phyloP scores from a whole-genome alignment of 495 filamentous ascomycete genomes.

The Astrothelium subdiscretum region DNA sequence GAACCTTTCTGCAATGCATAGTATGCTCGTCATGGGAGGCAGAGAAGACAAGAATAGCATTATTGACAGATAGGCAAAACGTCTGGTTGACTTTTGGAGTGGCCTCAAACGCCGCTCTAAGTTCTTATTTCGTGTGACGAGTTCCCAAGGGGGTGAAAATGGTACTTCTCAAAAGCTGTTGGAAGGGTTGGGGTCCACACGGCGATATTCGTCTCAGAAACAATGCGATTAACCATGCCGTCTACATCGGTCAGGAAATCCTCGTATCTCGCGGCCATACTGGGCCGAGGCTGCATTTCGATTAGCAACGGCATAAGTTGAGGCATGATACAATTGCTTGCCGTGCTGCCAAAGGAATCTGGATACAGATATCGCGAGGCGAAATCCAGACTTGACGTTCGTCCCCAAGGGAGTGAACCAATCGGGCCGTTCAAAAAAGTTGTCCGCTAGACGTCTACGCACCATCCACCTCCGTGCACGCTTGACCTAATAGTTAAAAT shows the following conservation, averaged over 20 bases:
- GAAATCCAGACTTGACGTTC: neutral
- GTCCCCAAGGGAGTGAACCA: neutral
- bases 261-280: conserved; percentile 4
- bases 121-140: neutral
- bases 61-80: conserved; percentile 4
- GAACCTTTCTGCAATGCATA: neutral
- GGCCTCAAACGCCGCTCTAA: conserved; percentile 5
- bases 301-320: conserved; percentile 1
- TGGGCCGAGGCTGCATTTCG: conserved; percentile 2
- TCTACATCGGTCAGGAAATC: conserved; percentile 1
- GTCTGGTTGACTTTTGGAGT: conserved; percentile 4
- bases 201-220: conserved; percentile 2
- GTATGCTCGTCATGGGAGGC: conserved; percentile 1
- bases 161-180: conserved; percentile 8
- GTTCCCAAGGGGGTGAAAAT: conserved; percentile 4
- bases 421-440: too few relatives aligned
- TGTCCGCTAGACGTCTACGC: too few relatives aligned
- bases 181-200: conserved; percentile 5
- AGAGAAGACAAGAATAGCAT: conserved; percentile 7
- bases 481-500: too few relatives aligned
- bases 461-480: too few relatives aligned
- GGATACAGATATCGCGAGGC: conserved; percentile 1
- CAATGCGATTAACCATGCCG: neutral
- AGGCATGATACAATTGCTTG: conserved; percentile 3
- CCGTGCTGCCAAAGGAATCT: conserved; percentile 3